These are phyloP conservation scores for Neophaeococcomyces mojaviensis DNA, from an alignment of 2,329 filamentous ascomycete genomes.

Conservation along the genomic window DNA sequence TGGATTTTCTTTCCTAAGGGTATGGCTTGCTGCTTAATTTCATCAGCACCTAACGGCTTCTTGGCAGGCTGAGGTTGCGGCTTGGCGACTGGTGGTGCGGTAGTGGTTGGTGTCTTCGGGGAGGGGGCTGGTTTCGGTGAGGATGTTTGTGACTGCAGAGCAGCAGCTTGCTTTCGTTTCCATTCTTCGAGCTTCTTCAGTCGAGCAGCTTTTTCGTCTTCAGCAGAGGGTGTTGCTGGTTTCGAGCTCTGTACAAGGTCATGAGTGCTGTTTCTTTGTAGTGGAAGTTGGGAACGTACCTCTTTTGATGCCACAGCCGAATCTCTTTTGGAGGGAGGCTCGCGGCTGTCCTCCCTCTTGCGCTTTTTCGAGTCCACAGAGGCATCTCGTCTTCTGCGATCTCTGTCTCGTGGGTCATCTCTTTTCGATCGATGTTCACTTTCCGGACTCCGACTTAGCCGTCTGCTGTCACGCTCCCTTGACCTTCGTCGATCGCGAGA, in stretches of 20 bases:
- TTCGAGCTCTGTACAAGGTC: conserved; percentile 45
- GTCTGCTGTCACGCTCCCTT: conserved; percentile 46
- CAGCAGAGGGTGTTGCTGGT: conserved; percentile 48
- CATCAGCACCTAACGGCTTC: conserved; percentile 57
- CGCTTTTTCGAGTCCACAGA: conserved; percentile 64
- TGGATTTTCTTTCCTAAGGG: conserved; percentile 33
- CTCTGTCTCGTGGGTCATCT: conserved; percentile 63
- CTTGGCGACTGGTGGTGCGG: conserved; percentile 44
- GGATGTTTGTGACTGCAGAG: conserved; percentile 41
- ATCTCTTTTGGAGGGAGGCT: conserved; percentile 44
- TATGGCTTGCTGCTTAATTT: conserved; percentile 28
- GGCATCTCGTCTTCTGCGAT: conserved; percentile 57
- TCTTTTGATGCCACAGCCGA: conserved; percentile 47
- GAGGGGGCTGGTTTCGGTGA: conserved; percentile 31
- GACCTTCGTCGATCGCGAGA: conserved; percentile 59
- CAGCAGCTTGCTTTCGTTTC: conserved; percentile 75
- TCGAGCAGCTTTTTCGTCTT: conserved; percentile 71
- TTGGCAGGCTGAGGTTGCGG: conserved; percentile 75
- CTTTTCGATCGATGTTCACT: conserved; percentile 61
- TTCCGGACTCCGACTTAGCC: conserved; percentile 62
- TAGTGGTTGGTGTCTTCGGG: conserved; percentile 39
- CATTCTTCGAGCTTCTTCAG: conserved; percentile 78
- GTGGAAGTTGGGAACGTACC: conserved; percentile 39
- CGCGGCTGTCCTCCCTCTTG: conserved; percentile 59
- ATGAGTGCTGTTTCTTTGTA: conserved; percentile 20